These are phyloP conservation scores for Rutstroemia sp. DNA, from an alignment of 2,329 filamentous ascomycete species.

Conservation along the genomic window DNA sequence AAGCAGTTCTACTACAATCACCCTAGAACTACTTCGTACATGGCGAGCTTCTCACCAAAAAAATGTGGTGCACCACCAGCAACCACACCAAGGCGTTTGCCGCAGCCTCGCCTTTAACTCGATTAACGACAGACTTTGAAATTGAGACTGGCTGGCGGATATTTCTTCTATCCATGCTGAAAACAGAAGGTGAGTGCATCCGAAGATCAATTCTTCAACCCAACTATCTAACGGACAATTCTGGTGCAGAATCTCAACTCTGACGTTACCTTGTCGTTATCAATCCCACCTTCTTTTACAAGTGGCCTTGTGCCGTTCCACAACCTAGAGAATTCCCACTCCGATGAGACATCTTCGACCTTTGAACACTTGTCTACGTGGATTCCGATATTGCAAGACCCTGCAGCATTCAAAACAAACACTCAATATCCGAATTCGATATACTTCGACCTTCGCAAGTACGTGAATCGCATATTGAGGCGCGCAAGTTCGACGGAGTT, in stretches of 20 bases:
- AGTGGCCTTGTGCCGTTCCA: slow-evolving; percentile 1
- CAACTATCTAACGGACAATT: not conserved
- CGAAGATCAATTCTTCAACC: no score
- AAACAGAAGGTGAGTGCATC: no score
- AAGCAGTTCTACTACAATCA: no score
- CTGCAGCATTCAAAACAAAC: slow-evolving; percentile 12
- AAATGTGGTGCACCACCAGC: no score
- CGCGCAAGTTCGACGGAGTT: not conserved
- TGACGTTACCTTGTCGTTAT: slow-evolving; percentile 4
- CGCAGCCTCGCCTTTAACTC: no score
- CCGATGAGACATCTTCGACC: slow-evolving; percentile 23
- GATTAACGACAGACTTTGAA: no score
- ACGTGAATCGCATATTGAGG: slow-evolving; percentile 1
- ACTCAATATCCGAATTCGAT: slow-evolving; percentile 20
- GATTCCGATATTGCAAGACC: not conserved
- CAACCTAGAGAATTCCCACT: slow-evolving; percentile 1
- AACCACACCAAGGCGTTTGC: no score
- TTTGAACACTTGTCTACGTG: slow-evolving; percentile 16
- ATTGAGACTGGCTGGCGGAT: no score
- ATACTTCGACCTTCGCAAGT: slow-evolving; percentile 15
- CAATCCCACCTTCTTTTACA: slow-evolving; percentile 5
- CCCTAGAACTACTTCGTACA: no score
- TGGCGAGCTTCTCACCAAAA: no score
- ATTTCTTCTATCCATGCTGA: no score
- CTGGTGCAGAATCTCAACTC: not conserved